Conservation (phyloP, 345 rosid genomes). For the Populus ilicifolia region DNA sequence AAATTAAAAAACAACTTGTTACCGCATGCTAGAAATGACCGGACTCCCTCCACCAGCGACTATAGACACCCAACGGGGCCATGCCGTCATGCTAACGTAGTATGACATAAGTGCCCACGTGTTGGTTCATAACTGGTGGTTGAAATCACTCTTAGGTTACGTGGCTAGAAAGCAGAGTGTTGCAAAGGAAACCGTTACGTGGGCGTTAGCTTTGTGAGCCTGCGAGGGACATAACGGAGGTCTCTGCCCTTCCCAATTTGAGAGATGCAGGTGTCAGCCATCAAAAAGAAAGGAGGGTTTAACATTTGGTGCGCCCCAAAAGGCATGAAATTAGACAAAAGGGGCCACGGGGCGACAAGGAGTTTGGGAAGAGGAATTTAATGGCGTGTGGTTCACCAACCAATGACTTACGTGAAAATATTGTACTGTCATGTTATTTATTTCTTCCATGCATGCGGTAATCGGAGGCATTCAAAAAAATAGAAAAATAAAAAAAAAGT, state of each 20-base stretch:
- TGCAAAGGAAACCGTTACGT: not conserved
- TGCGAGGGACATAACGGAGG: not conserved
- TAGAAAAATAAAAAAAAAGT: too few species aligned
- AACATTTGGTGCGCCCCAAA: not conserved
- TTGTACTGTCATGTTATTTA: not conserved
- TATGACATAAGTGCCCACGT: not conserved
- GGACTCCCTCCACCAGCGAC: not conserved
- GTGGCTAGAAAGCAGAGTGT: not conserved
- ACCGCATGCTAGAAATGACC: too few species aligned
- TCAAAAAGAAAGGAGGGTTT: not conserved
- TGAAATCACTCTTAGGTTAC: not conserved
- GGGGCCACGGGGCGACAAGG: not conserved
- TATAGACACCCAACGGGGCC: not conserved
- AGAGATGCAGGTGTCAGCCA: conserved; percentile 9
- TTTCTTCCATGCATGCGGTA: not conserved
- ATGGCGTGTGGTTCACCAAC: conserved; percentile 29
- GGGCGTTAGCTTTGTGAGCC: not conserved
- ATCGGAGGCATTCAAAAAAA: too few species aligned
- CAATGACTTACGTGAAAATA: not conserved
- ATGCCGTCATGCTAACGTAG: conserved; percentile 12
- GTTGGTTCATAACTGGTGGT: not conserved
- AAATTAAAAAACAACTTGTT: too few species aligned
- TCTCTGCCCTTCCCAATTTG: not conserved
- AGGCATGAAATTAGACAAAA: not conserved
- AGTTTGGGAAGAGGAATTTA: too few species aligned